Percentiles rank a stretch among this genome's conserved stretches.
Conservation (phyloP, 2,329 filamentous ascomycete species). For the Botrytis hyacinthi region DNA sequence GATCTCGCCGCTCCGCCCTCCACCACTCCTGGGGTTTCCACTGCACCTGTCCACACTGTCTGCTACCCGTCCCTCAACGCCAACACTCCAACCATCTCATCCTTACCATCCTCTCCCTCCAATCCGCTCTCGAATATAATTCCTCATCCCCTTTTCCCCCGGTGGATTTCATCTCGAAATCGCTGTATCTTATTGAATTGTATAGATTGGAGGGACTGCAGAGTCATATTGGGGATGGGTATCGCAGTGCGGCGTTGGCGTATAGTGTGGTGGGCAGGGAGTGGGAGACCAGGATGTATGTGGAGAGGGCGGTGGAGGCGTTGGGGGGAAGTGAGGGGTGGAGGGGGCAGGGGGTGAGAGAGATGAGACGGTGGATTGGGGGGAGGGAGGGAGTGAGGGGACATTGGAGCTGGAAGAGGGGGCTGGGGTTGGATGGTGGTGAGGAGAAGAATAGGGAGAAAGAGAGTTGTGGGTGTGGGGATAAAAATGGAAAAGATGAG, state of each 20-base stretch:
- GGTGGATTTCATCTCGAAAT: not conserved
- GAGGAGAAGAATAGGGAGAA: no score
- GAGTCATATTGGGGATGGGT: not conserved
- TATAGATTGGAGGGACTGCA: not conserved
- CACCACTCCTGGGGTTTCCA: slow-evolving; percentile 41
- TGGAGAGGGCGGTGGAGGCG: not conserved
- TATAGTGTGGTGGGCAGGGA: not conserved
- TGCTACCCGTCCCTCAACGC: not conserved
- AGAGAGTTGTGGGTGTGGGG: not conserved
- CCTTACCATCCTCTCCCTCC: not conserved
- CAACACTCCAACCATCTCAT: not conserved
- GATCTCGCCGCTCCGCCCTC: slow-evolving; percentile 35
- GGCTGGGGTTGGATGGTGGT: not conserved
- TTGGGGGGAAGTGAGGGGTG: not conserved
- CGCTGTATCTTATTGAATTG: not conserved
- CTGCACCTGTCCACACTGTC: slow-evolving; percentile 41
- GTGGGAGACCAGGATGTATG: not conserved
- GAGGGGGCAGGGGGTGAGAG: not conserved
- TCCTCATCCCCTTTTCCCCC: not conserved
- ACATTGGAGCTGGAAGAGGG: not conserved
- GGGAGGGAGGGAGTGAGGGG: not conserved
- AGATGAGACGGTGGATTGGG: not conserved
- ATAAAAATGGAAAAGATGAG: not conserved
- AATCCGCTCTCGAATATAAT: not conserved
- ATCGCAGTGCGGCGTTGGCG: not conserved